Percentiles rank a stretch among this genome's conserved stretches.
Evolutionary conservation across 148 eudicot genomes (phyloP).

Genomic region (Fagopyrum tataricum): DNA sequence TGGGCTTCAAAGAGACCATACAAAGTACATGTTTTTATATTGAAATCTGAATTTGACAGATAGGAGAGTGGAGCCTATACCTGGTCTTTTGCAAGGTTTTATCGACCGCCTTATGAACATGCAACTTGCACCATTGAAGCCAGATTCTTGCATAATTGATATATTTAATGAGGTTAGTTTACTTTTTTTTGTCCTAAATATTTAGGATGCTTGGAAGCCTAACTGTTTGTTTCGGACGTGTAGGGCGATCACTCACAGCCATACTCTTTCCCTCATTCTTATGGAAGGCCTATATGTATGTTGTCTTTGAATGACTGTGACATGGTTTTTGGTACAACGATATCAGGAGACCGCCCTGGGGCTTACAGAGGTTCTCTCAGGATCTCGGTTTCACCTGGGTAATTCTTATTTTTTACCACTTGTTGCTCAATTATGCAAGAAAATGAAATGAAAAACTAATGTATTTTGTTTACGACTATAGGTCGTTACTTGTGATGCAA

Average conservation of each 20-base stretch:
- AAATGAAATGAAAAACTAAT: background rate
- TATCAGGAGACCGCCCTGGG: slow-evolving; percentile 36
- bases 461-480: slow-evolving; percentile 14
- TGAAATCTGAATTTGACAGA: slow-evolving; percentile 29
- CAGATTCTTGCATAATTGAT: slow-evolving; percentile 54
- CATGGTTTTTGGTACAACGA: slow-evolving; percentile 44
- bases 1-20: background rate
- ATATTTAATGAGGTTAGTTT: slow-evolving; percentile 52
- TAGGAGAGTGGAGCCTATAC: slow-evolving; percentile 46
- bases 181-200: background rate
- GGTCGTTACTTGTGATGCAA: slow-evolving; percentile 55
- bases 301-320: slow-evolving; percentile 53
- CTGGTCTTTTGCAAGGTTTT: slow-evolving; percentile 36
- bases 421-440: background rate
- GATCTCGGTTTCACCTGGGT: slow-evolving; percentile 55
- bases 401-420: background rate
- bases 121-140: slow-evolving; percentile 36
- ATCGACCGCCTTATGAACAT: slow-evolving; percentile 36
- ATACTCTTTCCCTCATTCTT: slow-evolving; percentile 40
- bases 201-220: slow-evolving; percentile 11
- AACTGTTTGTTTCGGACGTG: slow-evolving; percentile 11
- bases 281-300: slow-evolving; percentile 49
- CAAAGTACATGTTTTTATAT: slow-evolving; percentile 12
- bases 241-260: slow-evolving; percentile 69
- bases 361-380: slow-evolving; percentile 42